phyloP scores from a whole-genome alignment of 257 asterid species.

The Primulina eburnea region DNA sequence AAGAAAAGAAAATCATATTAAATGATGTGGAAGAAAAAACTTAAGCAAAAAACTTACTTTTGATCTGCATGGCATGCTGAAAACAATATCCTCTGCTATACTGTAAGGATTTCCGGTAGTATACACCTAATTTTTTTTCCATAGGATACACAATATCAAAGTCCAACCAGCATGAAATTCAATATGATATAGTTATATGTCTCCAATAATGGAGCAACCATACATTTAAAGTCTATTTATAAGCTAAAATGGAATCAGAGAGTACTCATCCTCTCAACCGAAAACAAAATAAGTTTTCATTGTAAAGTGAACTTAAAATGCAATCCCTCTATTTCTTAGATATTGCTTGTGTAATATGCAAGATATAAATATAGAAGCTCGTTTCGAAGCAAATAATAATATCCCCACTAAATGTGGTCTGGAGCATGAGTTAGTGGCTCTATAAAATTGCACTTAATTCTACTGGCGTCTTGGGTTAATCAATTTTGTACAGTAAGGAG shows the following conservation, averaged over 20 bases:
- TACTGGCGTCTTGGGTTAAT: not conserved
- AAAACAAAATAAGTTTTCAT: not conserved
- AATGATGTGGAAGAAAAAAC: not conserved
- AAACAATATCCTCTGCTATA: slow-evolving; percentile 78
- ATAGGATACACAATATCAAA: not conserved
- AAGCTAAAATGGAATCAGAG: not conserved
- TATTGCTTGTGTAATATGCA: not conserved
- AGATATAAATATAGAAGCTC: no score
- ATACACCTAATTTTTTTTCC: slow-evolving; percentile 49
- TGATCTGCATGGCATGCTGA: slow-evolving; percentile 98
- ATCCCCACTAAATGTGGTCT: no score
- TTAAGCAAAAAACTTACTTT: slow-evolving; percentile 38
- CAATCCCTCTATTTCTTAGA: not conserved
- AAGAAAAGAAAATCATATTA: not conserved
- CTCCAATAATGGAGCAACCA: not conserved
- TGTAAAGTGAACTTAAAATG: not conserved
- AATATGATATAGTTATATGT: not conserved
- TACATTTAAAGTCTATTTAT: not conserved
- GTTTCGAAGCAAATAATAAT: no score
- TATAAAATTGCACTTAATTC: not conserved
- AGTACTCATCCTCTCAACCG: not conserved
- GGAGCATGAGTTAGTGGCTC: not conserved
- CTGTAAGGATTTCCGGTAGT: slow-evolving; percentile 86
- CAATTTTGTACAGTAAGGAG: not conserved
- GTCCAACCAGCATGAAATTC: not conserved